Evolutionary conservation across 768 basidiomycete species (phyloP), one percentile per base, ranked within the genome.

Genomic region (Fomitopsis pulvina): DNA sequence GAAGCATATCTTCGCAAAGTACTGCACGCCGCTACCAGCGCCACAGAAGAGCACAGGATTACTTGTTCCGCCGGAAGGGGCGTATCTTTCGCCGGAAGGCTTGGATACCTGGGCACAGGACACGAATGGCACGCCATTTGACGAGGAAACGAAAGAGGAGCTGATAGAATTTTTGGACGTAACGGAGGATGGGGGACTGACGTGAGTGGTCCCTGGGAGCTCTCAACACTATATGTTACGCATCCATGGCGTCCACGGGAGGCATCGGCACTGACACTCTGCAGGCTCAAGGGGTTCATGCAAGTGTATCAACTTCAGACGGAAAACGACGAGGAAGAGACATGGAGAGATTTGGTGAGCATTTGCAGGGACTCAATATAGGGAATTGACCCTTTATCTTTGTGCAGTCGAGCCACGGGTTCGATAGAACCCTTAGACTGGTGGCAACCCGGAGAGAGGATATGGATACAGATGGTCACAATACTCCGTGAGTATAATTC

Each of bases 291-390:
- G 61, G 87, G 88, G 1, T 90, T 92, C 60, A 61, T 88, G 62
- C 86, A 90, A 62, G 79, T 91, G 48, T 91, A 90, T 60, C 84
- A 87, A 58, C 67, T 90, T n/a, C 89, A 92, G 63, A 88, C 86
- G 1, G 85, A 87, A 57, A 86, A 80, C 53, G 88, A 90, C 54
- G 85, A 88, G 56, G 82, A 82, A 63, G 86, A 92, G 67, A 92
- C 88, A 7, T 91, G 85, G 87, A 73, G 77, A 65, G 88, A 90
- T 70, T 66, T 90, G 55, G 85, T 87, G 58, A 57, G 80, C 61
- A 18, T n/a, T n/a, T n/a, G n/a, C n/a, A n/a, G n/a, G n/a, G n/a
- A n/a, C n/a, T n/a, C n/a, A n/a, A n/a, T n/a, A n/a, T n/a, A n/a
- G n/a, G n/a, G 10, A 41, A 10, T 21, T 30, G 37, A 27, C 20